Percentiles rank a stretch among this genome's conserved stretches.
phyloP scores from a whole-genome alignment of 2,329 filamentous ascomycete genomes.

The Neonectria neomacrospora region DNA sequence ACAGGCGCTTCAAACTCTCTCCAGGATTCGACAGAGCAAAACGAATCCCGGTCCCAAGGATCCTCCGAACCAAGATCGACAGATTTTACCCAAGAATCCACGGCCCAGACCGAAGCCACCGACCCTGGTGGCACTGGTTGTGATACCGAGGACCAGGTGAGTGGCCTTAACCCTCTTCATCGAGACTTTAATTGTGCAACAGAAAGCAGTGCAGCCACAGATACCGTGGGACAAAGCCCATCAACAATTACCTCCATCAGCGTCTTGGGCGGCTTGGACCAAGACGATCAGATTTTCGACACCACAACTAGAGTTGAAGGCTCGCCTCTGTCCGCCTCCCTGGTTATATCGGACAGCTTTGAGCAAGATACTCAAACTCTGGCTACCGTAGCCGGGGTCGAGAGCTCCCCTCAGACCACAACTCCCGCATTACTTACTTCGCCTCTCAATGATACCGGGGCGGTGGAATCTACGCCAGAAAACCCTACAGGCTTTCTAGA shows the following conservation, averaged over 20 bases:
- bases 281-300: background rate
- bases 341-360: background rate
- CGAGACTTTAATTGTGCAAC: slow-evolving; percentile 14
- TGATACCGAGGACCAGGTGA: background rate
- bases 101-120: background rate
- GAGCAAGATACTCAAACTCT: slow-evolving; percentile 1
- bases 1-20: background rate
- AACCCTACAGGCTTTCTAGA: slow-evolving; percentile 2
- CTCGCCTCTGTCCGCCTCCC: background rate
- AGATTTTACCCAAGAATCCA: background rate
- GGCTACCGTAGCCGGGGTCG: background rate
- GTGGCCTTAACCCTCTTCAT: background rate
- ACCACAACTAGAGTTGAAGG: background rate
- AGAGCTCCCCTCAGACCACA: background rate
- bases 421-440: background rate
- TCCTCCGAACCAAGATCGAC: background rate
- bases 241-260: background rate
- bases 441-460: background rate
- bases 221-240: background rate
- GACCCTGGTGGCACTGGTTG: background rate
- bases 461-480: background rate
- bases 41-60: background rate
- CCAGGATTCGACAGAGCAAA: background rate
- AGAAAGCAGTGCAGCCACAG: background rate
- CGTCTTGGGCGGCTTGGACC: background rate